Evolutionary conservation across 352 stramenopile genomes (phyloP).

Genomic region (Globisporangium middletonii): DNA sequence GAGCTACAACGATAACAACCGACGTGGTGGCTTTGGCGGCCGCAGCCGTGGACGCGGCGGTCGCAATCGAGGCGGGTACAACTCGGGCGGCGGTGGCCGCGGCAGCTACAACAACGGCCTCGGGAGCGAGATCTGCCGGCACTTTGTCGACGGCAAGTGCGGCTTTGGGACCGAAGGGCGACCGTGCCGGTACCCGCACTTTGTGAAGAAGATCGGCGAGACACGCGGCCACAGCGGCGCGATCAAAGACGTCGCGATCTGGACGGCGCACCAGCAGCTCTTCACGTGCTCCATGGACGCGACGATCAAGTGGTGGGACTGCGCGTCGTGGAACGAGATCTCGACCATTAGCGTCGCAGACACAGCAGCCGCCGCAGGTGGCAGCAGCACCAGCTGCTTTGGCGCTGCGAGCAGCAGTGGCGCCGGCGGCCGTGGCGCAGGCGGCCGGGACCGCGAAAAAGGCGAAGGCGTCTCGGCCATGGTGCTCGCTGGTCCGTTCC

Average conservation of each 20-base stretch:
- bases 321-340: slow-evolving; percentile 69
- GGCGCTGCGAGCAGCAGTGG: slow-evolving; percentile 10
- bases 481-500: slow-evolving; percentile 65
- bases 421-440: slow-evolving; percentile 13
- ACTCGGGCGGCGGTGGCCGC: slow-evolving; percentile 23
- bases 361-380: slow-evolving; percentile 5
- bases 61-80: slow-evolving; percentile 29
- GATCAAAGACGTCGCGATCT: slow-evolving; percentile 80
- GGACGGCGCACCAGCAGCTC: slow-evolving; percentile 61
- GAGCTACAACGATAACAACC: slow-evolving; percentile 61
- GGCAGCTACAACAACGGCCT: slow-evolving; percentile 30
- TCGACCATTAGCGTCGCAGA: slow-evolving; percentile 65
- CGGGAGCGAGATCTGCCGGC: slow-evolving; percentile 56
- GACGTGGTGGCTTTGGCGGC: slow-evolving; percentile 38
- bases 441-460: slow-evolving; percentile 10
- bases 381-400: slow-evolving; percentile 7
- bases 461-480: slow-evolving; percentile 61
- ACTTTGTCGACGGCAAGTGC: slow-evolving; percentile 66
- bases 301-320: slow-evolving; percentile 83
- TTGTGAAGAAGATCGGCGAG: slow-evolving; percentile 80
- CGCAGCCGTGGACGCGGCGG: slow-evolving; percentile 40
- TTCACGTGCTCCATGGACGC: slow-evolving; percentile 68
- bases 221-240: slow-evolving; percentile 61
- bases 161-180: slow-evolving; percentile 40
- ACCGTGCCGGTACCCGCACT: slow-evolving; percentile 73